Conservation (phyloP, 148 eudicot species). For the Agrostemma githago region DNA sequence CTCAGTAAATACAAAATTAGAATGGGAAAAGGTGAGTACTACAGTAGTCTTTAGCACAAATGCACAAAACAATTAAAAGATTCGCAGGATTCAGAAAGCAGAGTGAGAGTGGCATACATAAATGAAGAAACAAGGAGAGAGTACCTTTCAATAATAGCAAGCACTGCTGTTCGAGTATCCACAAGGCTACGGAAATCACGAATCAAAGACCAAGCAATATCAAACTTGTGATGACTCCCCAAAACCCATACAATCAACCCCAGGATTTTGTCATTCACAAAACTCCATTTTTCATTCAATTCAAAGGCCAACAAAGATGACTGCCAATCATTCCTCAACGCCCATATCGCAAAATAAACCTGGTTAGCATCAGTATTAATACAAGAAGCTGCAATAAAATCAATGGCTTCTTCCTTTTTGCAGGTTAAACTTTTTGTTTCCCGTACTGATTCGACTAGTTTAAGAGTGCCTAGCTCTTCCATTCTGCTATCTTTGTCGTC, state of each 20-base stretch:
- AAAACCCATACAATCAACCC: slow-evolving; percentile 78
- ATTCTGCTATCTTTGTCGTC: slow-evolving; percentile 9
- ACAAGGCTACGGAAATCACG: slow-evolving; percentile 42
- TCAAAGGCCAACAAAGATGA: slow-evolving; percentile 57
- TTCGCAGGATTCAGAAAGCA: no score
- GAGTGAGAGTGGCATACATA: no score
- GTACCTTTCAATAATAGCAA: slow-evolving; percentile 77
- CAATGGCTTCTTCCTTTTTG: slow-evolving; percentile 52
- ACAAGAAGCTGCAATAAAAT: slow-evolving; percentile 40
- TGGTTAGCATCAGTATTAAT: slow-evolving; percentile 33
- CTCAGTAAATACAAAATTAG: no score
- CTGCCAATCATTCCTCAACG: slow-evolving; percentile 63
- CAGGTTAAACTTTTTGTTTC: slow-evolving; percentile 34
- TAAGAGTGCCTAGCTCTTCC: slow-evolving; percentile 16
- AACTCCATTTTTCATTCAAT: slow-evolving; percentile 55
- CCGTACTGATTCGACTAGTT: slow-evolving; percentile 36
- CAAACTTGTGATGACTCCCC: slow-evolving; percentile 65
- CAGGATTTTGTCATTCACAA: slow-evolving; percentile 38
- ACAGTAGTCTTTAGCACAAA: no score
- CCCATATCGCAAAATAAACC: slow-evolving; percentile 50
- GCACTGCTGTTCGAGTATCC: slow-evolving; percentile 59
- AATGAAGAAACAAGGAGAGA: not conserved
- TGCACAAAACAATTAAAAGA: no score
- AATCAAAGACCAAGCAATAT: slow-evolving; percentile 74
- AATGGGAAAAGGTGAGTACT: no score